Percentiles rank a stretch among this genome's conserved stretches.
These are phyloP conservation scores for Trichoderma erinaceum DNA, from an alignment of 495 filamentous ascomycete genomes.

Conservation along the genomic window DNA sequence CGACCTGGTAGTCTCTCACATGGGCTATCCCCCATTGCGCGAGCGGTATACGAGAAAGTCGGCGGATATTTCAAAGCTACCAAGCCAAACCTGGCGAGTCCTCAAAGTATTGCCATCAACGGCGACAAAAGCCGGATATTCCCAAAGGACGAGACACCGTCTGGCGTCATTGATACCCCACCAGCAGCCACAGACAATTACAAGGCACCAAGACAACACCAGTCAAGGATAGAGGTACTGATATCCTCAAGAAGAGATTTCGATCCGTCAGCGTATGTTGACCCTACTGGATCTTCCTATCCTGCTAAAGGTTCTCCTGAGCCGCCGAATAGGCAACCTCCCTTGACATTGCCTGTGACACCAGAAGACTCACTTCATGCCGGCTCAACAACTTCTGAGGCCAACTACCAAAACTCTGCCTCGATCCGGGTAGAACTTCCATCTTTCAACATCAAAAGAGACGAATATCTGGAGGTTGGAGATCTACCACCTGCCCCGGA, in stretches of 20 bases:
- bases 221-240: slow-evolving; percentile 28
- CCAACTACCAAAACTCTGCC: neutral
- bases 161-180: neutral
- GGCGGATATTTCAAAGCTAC: slow-evolving; percentile 14
- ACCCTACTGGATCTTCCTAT: neutral
- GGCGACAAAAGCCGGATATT: neutral
- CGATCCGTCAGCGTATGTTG: slow-evolving; percentile 16
- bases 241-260: slow-evolving; percentile 31
- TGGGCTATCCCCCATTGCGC: slow-evolving; percentile 3
- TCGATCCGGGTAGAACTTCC: slow-evolving; percentile 35
- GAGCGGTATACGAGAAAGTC: slow-evolving; percentile 4
- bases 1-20: slow-evolving; percentile 9
- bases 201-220: slow-evolving; percentile 16
- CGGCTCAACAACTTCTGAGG: neutral
- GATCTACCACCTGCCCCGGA: slow-evolving; percentile 36
- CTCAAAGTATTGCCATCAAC: neutral
- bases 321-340: neutral
- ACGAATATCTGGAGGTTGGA: slow-evolving; percentile 36
- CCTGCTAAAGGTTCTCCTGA: neutral
- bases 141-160: no score
- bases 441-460: slow-evolving; percentile 29
- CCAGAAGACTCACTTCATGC: neutral
- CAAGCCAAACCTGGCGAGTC: neutral
- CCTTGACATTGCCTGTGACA: neutral
- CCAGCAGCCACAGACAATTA: neutral